These are phyloP conservation scores for Podaxis mareebaensis DNA, from an alignment of 768 basidiomycete species.

Conservation along the genomic window DNA sequence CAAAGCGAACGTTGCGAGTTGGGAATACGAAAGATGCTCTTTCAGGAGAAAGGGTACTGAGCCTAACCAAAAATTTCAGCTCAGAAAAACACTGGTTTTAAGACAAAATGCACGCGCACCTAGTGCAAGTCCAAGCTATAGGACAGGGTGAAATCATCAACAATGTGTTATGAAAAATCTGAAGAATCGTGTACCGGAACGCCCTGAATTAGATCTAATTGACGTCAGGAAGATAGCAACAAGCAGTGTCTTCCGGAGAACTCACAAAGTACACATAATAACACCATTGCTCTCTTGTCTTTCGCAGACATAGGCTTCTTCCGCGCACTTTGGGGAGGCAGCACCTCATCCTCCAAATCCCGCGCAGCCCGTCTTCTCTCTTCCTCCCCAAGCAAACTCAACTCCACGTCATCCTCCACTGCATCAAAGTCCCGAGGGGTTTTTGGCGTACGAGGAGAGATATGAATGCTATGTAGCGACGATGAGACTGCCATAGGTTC, in stretches of 20 bases:
- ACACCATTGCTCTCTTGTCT: slow-evolving; percentile 82
- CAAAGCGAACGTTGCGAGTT: slow-evolving; percentile 91
- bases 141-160: background rate
- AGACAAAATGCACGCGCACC: slow-evolving; percentile 41
- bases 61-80: slow-evolving; percentile 44
- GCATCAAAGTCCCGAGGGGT: slow-evolving; percentile 37
- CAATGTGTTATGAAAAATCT: slow-evolving; percentile 15
- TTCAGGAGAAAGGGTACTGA: slow-evolving; percentile 96
- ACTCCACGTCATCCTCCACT: slow-evolving; percentile 54
- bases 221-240: slow-evolving; percentile 16
- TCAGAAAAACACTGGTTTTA: slow-evolving; percentile 7
- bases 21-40: slow-evolving; percentile 95
- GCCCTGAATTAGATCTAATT: slow-evolving; percentile 77
- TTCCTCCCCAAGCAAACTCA: slow-evolving; percentile 59
- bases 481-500: slow-evolving; percentile 56
- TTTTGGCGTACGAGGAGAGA: slow-evolving; percentile 54
- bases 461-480: slow-evolving; percentile 58
- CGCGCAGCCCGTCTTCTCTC: slow-evolving; percentile 49
- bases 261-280: slow-evolving; percentile 88
- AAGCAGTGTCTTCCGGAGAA: background rate
- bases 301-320: slow-evolving; percentile 61
- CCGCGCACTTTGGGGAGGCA: slow-evolving; percentile 16
- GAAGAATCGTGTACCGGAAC: slow-evolving; percentile 67
- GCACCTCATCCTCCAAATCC: slow-evolving; percentile 43
- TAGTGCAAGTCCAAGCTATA: slow-evolving; percentile 84